Evolutionary conservation across 2,329 filamentous ascomycete genomes (phyloP).

Genomic region (Talaromyces marneffei): DNA sequence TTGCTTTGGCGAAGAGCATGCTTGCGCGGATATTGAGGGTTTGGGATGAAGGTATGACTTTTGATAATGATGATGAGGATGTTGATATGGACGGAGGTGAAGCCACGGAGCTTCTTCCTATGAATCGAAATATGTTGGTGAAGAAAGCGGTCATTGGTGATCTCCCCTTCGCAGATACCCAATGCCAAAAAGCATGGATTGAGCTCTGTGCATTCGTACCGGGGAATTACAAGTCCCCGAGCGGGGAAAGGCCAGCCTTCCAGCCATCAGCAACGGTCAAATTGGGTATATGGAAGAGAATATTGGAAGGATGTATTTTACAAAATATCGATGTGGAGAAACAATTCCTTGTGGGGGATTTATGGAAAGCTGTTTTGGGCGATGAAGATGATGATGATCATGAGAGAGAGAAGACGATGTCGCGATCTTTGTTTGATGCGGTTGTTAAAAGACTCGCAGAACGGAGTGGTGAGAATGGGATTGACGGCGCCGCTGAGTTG

Average conservation of each 20-base stretch:
- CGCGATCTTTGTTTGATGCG: conserved; percentile 35
- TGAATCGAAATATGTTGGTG: conserved; percentile 12
- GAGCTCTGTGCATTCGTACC: conserved; percentile 51
- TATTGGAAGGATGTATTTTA: conserved; percentile 35
- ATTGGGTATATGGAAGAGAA: conserved; percentile 45
- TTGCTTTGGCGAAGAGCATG: conserved; percentile 26
- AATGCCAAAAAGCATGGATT: conserved; percentile 48
- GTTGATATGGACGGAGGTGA: conserved; percentile 14
- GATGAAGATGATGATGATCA: conserved; percentile 33
- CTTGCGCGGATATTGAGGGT: conserved; percentile 26
- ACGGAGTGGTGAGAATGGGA: conserved; percentile 14
- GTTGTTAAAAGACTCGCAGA: conserved; percentile 33
- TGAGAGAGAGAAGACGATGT: conserved; percentile 23
- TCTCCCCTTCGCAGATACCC: conserved; percentile 47
- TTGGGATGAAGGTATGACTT: conserved; percentile 21
- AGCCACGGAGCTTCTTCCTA: conserved; percentile 21
- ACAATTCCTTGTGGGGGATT: conserved; percentile 37
- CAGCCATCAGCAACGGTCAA: conserved; percentile 46
- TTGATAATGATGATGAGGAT: conserved; percentile 16
- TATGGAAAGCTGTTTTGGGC: conserved; percentile 37
- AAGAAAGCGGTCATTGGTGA: conserved; percentile 43
- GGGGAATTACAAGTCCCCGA: conserved; percentile 15
- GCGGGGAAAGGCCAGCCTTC: conserved; percentile 28
- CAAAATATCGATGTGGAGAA: conserved; percentile 37
- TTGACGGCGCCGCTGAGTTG: conserved; percentile 20